A percentile compares a stretch with the other conserved stretches of the same genome.
Conservation (phyloP, 352 stramenopile genomes). For the Globisporangium parvum region DNA sequence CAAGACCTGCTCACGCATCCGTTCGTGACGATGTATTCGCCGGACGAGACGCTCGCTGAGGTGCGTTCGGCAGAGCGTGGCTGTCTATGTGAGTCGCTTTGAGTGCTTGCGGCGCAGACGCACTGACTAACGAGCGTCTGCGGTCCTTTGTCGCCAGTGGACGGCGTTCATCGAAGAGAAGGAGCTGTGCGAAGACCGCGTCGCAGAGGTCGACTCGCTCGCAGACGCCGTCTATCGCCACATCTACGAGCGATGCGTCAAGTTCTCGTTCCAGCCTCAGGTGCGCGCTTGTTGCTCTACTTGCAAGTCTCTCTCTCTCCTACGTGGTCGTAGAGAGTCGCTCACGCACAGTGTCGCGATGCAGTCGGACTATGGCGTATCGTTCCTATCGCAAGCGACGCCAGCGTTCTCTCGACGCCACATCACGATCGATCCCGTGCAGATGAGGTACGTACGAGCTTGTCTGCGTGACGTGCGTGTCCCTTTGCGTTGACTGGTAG, state of each 20-base stretch:
- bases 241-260: conserved; percentile 69
- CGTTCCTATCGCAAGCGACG: conserved; percentile 59
- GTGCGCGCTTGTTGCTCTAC: conserved; percentile 19
- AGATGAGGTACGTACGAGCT: conserved; percentile 64
- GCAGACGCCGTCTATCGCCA: conserved; percentile 75
- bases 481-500: too few species aligned
- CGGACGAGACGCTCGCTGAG: conserved; percentile 60
- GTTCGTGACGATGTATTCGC: conserved; percentile 64
- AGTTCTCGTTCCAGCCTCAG: conserved; percentile 73
- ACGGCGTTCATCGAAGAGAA: conserved; percentile 47
- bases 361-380: conserved; percentile 78
- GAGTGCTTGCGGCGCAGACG: too few species aligned
- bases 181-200: conserved; percentile 53
- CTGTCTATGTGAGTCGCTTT: too few species aligned
- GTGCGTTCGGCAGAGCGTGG: conserved; percentile 20
- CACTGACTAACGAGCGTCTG: too few species aligned
- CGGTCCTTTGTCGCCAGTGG: conserved; percentile 56
- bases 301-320: too few species aligned
- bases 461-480: background rate
- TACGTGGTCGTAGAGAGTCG: background rate
- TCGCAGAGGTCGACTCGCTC: conserved; percentile 52
- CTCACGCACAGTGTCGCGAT: conserved; percentile 1
- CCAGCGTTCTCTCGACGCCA: conserved; percentile 46
- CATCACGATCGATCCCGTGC: conserved; percentile 65
- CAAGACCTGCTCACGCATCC: conserved; percentile 58